Percentiles rank a stretch among this genome's conserved stretches.
phyloP scores from a whole-genome alignment of 1,139 yeast species.

The Candida mesenterica region DNA sequence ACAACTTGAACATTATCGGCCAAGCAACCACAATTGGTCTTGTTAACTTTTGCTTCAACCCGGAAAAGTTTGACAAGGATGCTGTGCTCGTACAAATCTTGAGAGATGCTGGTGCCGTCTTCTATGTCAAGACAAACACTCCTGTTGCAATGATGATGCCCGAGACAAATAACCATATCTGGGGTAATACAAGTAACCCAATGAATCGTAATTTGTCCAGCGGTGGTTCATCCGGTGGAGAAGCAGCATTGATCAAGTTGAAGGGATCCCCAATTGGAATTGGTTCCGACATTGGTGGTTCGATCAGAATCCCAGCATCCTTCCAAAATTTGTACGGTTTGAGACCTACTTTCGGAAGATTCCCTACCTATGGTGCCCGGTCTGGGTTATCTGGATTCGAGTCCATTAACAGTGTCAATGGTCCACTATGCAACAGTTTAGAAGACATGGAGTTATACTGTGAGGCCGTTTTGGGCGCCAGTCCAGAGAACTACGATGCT shows the following conservation, averaged over 20 bases:
- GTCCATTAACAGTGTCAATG: conserved; percentile 35
- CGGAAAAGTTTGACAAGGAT: conserved; percentile 25
- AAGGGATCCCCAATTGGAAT: conserved; percentile 49
- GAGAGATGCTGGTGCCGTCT: conserved; percentile 31
- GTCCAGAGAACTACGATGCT: conserved; percentile 35
- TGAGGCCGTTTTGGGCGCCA: conserved; percentile 22
- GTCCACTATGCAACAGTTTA: conserved; percentile 29
- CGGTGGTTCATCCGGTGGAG: conserved; percentile 41
- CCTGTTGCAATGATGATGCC: conserved; percentile 43
- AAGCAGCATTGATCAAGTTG: conserved; percentile 34
- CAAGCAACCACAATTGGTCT: conserved; percentile 53
- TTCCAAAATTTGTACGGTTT: conserved; percentile 49
- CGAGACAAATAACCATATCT: conserved; percentile 35
- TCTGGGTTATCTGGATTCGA: conserved; percentile 59
- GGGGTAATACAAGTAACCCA: conserved; percentile 34
- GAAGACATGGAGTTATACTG: conserved; percentile 30
- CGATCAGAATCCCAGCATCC: conserved; percentile 48
- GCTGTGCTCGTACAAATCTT: conserved; percentile 26
- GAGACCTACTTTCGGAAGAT: conserved; percentile 48
- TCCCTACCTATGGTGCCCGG: conserved; percentile 49
- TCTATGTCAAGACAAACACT: conserved; percentile 34
- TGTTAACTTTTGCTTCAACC: conserved; percentile 29
- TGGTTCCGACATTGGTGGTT: conserved; percentile 61
- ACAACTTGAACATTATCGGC: conserved; percentile 47
- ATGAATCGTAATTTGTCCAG: conserved; percentile 29